Conservation (phyloP, 306 rosid genomes). For the Casuarina glauca region DNA sequence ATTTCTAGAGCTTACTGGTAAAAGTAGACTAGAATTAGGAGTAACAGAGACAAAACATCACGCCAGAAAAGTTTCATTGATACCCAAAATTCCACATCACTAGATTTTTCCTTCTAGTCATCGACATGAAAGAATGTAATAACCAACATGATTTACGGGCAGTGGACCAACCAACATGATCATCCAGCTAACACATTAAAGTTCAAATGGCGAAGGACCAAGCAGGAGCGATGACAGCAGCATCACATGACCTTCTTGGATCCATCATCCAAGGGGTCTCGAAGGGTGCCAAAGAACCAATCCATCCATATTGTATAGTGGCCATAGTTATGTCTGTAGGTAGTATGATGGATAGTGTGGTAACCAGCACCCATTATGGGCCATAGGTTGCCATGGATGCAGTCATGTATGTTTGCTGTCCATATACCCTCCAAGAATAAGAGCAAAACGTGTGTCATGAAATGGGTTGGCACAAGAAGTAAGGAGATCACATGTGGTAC, state of each 20-base stretch:
- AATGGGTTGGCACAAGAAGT: constrained; percentile 72
- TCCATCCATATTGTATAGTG: constrained; percentile 94
- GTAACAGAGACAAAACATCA: neutral
- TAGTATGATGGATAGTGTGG: constrained; percentile 95
- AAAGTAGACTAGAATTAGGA: neutral
- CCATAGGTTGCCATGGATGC: constrained; percentile 80
- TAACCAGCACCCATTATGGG: constrained; percentile 98
- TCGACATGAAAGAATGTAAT: neutral
- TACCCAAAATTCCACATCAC: neutral
- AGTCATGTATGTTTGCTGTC: constrained; percentile 92
- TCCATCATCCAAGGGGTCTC: constrained; percentile 57
- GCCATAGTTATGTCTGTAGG: constrained; percentile 89
- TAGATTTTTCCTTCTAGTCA: neutral
- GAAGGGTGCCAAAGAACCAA: constrained; percentile 95
- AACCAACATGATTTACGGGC: constrained; percentile 26
- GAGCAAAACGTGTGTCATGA: constrained; percentile 61
- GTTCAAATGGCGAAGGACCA: neutral
- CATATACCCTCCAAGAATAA: constrained; percentile 73
- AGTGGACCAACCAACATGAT: neutral
- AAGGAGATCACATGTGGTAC: constrained; percentile 64
- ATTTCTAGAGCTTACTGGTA: too few relatives aligned
- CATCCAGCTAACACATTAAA: neutral
- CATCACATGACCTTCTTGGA: constrained; percentile 47
- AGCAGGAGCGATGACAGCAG: neutral
- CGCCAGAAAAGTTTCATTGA: neutral